Evolutionary conservation across 1,284 basidiomycete genomes (phyloP).

Genomic region (Rhodotorula sp.): DNA sequence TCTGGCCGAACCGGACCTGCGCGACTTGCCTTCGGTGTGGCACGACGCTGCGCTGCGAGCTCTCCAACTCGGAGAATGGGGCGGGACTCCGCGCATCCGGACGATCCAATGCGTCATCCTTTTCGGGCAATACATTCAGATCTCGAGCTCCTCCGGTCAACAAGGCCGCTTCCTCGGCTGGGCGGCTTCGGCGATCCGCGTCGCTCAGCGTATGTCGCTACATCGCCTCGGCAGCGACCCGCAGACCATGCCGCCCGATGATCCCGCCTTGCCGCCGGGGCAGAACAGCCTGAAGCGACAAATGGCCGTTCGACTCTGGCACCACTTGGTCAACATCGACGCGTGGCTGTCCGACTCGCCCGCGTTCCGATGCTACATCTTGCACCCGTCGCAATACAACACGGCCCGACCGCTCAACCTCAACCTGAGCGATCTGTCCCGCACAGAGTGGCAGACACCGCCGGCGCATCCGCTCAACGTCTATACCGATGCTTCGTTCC

Average conservation of each 20-base stretch:
- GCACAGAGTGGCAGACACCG: conserved; percentile 31
- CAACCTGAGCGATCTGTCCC: conserved; percentile 36
- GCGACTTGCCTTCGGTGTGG: conserved; percentile 39
- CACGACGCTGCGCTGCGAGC: conserved; percentile 41
- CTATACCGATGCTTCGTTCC: conserved; percentile 37
- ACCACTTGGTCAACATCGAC: conserved; percentile 33
- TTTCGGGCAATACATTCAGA: conserved; percentile 36
- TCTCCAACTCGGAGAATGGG: conserved; percentile 42
- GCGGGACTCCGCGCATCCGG: conserved; percentile 40
- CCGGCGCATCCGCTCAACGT: conserved; percentile 15
- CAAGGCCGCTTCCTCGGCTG: conserved; percentile 38
- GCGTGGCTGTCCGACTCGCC: conserved; percentile 34
- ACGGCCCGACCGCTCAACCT: conserved; percentile 36
- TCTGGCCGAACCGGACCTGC: conserved; percentile 32
- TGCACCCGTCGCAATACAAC: conserved; percentile 24
- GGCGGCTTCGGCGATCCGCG: conserved; percentile 32
- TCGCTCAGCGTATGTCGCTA: conserved; percentile 40
- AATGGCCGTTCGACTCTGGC: conserved; percentile 33
- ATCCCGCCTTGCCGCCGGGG: conserved; percentile 42
- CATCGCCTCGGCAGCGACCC: conserved; percentile 36
- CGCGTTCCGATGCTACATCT: conserved; percentile 23
- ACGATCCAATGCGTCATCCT: conserved; percentile 37
- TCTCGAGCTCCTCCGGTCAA: conserved; percentile 32
- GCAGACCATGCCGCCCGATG: conserved; percentile 42
- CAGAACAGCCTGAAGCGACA: conserved; percentile 40